phyloP scores from a whole-genome alignment of 495 filamentous ascomycete genomes.

The Talaromyces nanjingensis region DNA sequence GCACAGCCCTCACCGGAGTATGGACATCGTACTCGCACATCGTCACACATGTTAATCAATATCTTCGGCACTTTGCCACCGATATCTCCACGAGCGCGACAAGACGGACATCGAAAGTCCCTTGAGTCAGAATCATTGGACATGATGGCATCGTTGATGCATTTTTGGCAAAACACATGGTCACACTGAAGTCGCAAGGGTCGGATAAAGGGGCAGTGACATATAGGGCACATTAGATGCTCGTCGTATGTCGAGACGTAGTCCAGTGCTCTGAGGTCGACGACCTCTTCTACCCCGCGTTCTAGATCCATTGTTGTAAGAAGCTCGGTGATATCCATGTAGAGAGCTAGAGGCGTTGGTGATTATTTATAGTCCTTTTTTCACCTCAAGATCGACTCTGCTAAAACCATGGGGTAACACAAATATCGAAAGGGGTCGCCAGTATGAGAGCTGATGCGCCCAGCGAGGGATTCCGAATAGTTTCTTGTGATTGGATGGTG shows the following conservation, averaged over 20 bases:
- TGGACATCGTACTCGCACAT: constrained; percentile 67
- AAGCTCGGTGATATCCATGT: constrained; percentile 8
- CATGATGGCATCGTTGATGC: constrained; percentile 55
- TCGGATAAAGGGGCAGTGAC: constrained; percentile 63
- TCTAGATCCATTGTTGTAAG: constrained; percentile 19
- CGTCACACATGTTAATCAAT: constrained; percentile 65
- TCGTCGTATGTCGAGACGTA: constrained; percentile 64
- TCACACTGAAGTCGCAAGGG: constrained; percentile 70
- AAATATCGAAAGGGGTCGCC: background rate
- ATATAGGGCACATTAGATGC: constrained; percentile 79
- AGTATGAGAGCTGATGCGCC: background rate
- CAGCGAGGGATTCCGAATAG: background rate
- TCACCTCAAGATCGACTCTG: background rate
- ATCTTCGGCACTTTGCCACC: constrained; percentile 41
- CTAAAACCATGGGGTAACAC: background rate
- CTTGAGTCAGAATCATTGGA: constrained; percentile 30
- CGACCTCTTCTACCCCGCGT: constrained; percentile 22
- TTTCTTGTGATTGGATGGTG: background rate
- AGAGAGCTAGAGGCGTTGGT: constrained; percentile 6
- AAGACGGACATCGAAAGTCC: constrained; percentile 39
- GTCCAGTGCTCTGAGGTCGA: constrained; percentile 66
- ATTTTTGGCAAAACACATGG: constrained; percentile 69
- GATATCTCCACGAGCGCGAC: constrained; percentile 35
- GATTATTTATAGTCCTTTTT: background rate
- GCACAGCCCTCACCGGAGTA: constrained; percentile 55